phyloP scores from a whole-genome alignment of 306 rosid genomes.

The Fragaria ananassa region DNA sequence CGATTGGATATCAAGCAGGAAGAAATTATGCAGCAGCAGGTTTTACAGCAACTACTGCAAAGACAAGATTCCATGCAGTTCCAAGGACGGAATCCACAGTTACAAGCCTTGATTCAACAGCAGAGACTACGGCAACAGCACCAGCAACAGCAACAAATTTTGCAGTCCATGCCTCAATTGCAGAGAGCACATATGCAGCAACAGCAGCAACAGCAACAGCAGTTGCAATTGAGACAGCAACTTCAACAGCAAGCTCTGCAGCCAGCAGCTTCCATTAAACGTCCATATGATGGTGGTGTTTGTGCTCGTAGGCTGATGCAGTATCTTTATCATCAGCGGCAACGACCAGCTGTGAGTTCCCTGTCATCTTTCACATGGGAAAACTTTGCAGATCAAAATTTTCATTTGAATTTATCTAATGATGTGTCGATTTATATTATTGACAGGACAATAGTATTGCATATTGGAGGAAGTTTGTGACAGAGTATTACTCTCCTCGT shows the following conservation, averaged over 20 bases:
- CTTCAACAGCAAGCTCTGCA: constrained; percentile 76
- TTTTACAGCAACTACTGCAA: constrained; percentile 76
- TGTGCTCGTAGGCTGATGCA: constrained; percentile 98
- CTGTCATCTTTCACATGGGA: constrained; percentile 7
- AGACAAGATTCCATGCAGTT: constrained; percentile 77
- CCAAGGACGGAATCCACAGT: constrained; percentile 69
- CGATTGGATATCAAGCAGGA: constrained; percentile 82
- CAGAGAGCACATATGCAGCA: constrained; percentile 77
- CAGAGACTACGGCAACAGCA: constrained; percentile 56
- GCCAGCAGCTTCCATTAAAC: constrained; percentile 60
- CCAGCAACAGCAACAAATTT: constrained; percentile 48
- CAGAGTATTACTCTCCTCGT: constrained; percentile 92
- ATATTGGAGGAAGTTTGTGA: constrained; percentile 98
- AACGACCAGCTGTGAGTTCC: constrained; percentile 69
- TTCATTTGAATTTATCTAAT: not conserved
- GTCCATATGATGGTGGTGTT: constrained; percentile 74
- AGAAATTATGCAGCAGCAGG: constrained; percentile 74
- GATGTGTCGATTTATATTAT: constrained; percentile 9
- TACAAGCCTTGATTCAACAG: constrained; percentile 80
- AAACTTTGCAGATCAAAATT: not conserved
- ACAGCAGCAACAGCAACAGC: constrained; percentile 58
- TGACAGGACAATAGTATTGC: constrained; percentile 84
- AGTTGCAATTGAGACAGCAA: constrained; percentile 78
- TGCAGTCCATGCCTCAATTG: constrained; percentile 84
- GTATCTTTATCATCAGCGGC: constrained; percentile 88